Percentiles rank a stretch among this genome's conserved stretches.
Conservation (phyloP, 108 stramenopile genomes). For the Hondaea fermentalgiana region DNA sequence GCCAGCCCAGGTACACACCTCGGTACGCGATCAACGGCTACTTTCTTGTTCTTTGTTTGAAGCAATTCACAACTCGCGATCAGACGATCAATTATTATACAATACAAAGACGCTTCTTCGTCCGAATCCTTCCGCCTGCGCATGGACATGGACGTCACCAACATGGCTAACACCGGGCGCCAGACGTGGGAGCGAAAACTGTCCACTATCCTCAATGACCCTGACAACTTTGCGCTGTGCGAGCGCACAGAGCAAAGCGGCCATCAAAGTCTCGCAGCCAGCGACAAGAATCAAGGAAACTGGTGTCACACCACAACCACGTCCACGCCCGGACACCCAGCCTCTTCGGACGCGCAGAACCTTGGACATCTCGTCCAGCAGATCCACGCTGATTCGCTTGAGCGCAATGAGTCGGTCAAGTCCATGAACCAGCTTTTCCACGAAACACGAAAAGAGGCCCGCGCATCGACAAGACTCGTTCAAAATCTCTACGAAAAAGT, state of each 20-base stretch:
- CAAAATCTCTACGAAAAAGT: neutral
- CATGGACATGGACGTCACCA: no score
- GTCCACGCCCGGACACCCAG: neutral
- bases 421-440: neutral
- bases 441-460: neutral
- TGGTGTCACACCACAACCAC: neutral
- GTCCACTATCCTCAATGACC: neutral
- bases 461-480: neutral
- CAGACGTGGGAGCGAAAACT: neutral
- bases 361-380: neutral
- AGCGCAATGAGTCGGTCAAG: neutral
- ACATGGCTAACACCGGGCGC: neutral
- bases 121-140: no score
- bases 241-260: neutral
- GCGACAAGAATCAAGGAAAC: neutral
- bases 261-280: neutral
- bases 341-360: neutral
- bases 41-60: no score
- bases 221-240: neutral
- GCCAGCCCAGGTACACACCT: no score
- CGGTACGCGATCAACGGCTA: no score
- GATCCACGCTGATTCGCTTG: neutral
- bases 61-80: no score
- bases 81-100: no score
- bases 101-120: no score